Base-by-base conservation (phyloP, 1,284 basidiomycete species). In the Agaricales sp. region DNA sequence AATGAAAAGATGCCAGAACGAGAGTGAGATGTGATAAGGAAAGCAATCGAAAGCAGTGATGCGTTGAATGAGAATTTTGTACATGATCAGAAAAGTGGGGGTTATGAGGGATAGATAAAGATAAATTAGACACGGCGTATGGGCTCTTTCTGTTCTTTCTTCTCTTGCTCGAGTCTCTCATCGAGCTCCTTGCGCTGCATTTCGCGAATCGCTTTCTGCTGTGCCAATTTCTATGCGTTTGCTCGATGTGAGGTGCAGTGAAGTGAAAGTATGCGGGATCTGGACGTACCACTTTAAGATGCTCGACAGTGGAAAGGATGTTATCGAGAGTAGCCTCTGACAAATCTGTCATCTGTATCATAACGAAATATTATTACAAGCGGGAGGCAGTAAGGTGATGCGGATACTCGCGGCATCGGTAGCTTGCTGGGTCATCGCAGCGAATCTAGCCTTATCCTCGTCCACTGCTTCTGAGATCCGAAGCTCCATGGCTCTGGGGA, bases 241-340 rank as follows among this genome's bases (percentile, higher is more conserved):
- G 38, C 16, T 23, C 39, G 19, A 16, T 16, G 44, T 20, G 43
- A 30, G 35, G 16, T 1, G n/a, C n/a, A 30, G 3, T 35, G 13
- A 39, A 16, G 24, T 14, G 14, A 22, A 24, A 20, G 19, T 14
- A 18, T 26, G 35, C n/a, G 38, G 43, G 49, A 2, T 38, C 19
- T 13, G 47, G 4, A 68, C 78, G 52, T 54, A 85, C 82, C 16
- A 65, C 64, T 66, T 82, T 84, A 47, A 86, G 63, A 37, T 69
- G 63, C 56, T 81, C 75, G 39, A 80, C 69, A 1, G 72, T 77
- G 21, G 63, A 60, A 45, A 83, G 60, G 39, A 84, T 67, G 19
- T 72, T 70, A 49, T 84, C 81, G 16, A 86, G 70, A 0, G 83
- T 81, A n/a, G 73, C 69, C 61, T 86, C 83, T 2, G 84, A 84